Evolutionary conservation across 1,284 basidiomycete genomes (phyloP), one percentile per base, ranked within the genome.

Genomic region (Polyporus tsugae): DNA sequence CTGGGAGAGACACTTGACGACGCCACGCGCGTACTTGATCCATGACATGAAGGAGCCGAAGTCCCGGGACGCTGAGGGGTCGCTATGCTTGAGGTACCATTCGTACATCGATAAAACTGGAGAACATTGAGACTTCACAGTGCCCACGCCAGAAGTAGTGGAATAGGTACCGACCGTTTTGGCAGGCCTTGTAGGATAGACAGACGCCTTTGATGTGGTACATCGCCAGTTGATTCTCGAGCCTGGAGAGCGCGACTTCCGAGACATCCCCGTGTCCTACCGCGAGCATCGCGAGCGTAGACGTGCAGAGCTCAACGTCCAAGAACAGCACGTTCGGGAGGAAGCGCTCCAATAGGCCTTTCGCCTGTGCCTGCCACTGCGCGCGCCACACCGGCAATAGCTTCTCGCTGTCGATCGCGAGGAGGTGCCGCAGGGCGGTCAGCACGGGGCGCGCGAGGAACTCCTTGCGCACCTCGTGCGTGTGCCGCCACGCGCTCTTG

Each of bases 401-500:
- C 36, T 60, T 60, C 58, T 60, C 58, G 38, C 38, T 39, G 38
- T 60, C 58, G 38, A 60, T 60, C 1, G 58, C 58, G 9, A 41
- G 38, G 10, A 60, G 22, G 58, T 60, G 58, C 22, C 58, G 2
- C n/a, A 60, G 38, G n/a, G 58, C 58, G 2, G 58, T 41, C 2
- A 60, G 38, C 36, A 60, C 58, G 6, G 58, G 58, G 10, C 58
- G 58, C 7, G 38, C 58, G n/a, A 60, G 22, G 58, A 60, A 60
- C 38, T 60, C 58, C 38, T 60, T 41, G 22, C 58, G 36, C 10
- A 60, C 38, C 10, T 22, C 38, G 5, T 60, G 39, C 38, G 58
- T 60, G 38, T 60, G 58, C 13, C 39, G n/a, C 58, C 58, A 60
- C 58, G 58, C 58, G 58, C 58, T 60, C 38, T 60, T 60, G 22